phyloP scores from a whole-genome alignment of 352 stramenopile genomes.

The Pythium volutum region DNA sequence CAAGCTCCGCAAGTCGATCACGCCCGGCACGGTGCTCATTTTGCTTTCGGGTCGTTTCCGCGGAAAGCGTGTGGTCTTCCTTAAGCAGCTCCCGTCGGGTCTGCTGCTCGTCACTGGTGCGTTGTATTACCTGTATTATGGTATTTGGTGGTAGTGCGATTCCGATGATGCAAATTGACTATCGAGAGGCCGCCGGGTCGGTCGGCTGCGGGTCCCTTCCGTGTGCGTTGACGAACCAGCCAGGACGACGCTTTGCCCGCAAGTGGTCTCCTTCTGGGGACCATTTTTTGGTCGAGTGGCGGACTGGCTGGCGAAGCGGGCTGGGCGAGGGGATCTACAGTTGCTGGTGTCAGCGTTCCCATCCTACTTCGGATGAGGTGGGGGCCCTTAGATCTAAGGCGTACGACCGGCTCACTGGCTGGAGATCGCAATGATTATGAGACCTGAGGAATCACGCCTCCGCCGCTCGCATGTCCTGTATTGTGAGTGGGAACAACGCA shows the following conservation, averaged over 20 bases:
- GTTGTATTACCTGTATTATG: slow-evolving; percentile 2
- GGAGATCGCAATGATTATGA: slow-evolving; percentile 50
- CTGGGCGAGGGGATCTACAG: background rate
- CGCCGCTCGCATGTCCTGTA: background rate
- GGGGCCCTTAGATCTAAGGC: background rate
- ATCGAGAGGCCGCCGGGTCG: slow-evolving; percentile 25
- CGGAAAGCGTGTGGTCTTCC: slow-evolving; percentile 98
- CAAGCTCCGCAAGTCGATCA: slow-evolving; percentile 96
- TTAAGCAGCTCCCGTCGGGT: slow-evolving; percentile 96
- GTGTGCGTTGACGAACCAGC: slow-evolving; percentile 1
- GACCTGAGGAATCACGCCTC: slow-evolving; percentile 42
- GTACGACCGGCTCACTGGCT: slow-evolving; percentile 20
- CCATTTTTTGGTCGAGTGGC: background rate
- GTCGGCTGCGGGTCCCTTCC: slow-evolving; percentile 9
- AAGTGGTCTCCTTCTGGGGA: slow-evolving; percentile 4
- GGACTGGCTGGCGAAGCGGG: slow-evolving; percentile 5
- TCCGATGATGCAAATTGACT: slow-evolving; percentile 36
- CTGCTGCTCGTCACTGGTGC: slow-evolving; percentile 92
- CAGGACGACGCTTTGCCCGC: background rate
- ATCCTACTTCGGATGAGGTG: background rate
- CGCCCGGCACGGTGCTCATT: slow-evolving; percentile 97
- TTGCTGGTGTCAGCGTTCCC: background rate
- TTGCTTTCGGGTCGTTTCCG: slow-evolving; percentile 96
- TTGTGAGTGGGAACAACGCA: background rate
- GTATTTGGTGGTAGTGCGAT: background rate